Evolutionary conservation across 495 filamentous ascomycete genomes (phyloP), one percentile per base, ranked within the genome.

Genomic region (Penicillium paxilli): DNA sequence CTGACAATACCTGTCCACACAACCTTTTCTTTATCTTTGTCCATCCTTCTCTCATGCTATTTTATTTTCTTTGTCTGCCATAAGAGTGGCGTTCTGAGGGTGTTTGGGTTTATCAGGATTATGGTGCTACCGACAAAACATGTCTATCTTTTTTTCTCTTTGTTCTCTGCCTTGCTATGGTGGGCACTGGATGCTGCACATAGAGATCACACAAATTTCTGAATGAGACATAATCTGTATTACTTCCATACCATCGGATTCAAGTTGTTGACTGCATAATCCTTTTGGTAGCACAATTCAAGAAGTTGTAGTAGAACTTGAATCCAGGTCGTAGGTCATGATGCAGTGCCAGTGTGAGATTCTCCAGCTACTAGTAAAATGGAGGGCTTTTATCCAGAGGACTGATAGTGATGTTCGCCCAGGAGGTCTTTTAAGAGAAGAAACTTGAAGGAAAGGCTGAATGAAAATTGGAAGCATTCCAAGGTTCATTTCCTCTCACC

Each of bases 101-200:
- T 37, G 19, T 45, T 20, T 33, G 57, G 49, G 44, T 44, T 49
- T 38, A 11, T 5, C 24, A 48, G 41, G 54, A 33, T 53, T 24
- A 40, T 33, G 23, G 32, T 16, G 35, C 35, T 58, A 26, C 53
- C 47, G n/a, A n/a, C 41, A 32, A 26, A 50, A 53, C 35, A 55
- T 23, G 33, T 47, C 47, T 55, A 23, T 16, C 40, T 42, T 41
- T 53, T 28, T 42, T 33, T 37, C 6, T 37, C 40, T 42, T 42
- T 42, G 35, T 47, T 56, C 26, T 44, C 33, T 44, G 23, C 10
- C 44, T 47, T 37, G 5, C 52, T 54, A 47, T 64, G 60, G 37
- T 54, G 44, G 45, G 58, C 58, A 63, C 64, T 62, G 61, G 64
- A 26, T 65, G 63, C 55, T 61, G 49, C 57, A 59, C 55, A 61